These are phyloP conservation scores for Dothistroma pini DNA, from an alignment of 2,329 filamentous ascomycete species.

Conservation along the genomic window DNA sequence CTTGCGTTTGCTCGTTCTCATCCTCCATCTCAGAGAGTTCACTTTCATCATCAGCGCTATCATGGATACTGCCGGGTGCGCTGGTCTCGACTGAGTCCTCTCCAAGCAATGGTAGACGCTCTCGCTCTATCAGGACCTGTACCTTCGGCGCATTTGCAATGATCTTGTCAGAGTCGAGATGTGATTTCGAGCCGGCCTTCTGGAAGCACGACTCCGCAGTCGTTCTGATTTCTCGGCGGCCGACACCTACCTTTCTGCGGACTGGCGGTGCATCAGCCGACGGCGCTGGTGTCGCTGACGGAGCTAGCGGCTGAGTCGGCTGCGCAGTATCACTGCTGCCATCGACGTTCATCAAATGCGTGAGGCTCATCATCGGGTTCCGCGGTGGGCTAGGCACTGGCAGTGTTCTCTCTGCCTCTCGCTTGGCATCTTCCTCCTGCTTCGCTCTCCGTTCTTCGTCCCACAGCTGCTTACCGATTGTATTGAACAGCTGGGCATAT, in stretches of 20 bases:
- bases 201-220: slow-evolving; percentile 56
- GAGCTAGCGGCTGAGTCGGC: slow-evolving; percentile 8
- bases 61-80: slow-evolving; percentile 53
- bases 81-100: slow-evolving; percentile 45
- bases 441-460: slow-evolving; percentile 37
- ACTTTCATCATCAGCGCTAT: slow-evolving; percentile 53
- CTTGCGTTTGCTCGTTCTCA: slow-evolving; percentile 38
- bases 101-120: slow-evolving; percentile 27
- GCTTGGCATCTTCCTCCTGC: slow-evolving; percentile 27
- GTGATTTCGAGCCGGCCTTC: slow-evolving; percentile 22
- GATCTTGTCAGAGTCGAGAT: slow-evolving; percentile 10
- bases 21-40: slow-evolving; percentile 53
- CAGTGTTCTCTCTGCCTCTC: slow-evolving; percentile 15
- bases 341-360: slow-evolving; percentile 35
- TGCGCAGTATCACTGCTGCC: slow-evolving; percentile 24
- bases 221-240: slow-evolving; percentile 56
- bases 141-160: slow-evolving; percentile 15
- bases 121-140: slow-evolving; percentile 30
- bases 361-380: slow-evolving; percentile 34
- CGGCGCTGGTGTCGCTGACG: slow-evolving; percentile 13
- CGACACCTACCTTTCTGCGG: slow-evolving; percentile 55
- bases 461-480: slow-evolving; percentile 60
- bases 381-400: slow-evolving; percentile 22
- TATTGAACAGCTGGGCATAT: slow-evolving; percentile 72
- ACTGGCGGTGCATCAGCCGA: slow-evolving; percentile 21